Percentiles rank a stretch among this genome's conserved stretches.
phyloP scores from a whole-genome alignment of 2,329 filamentous ascomycete species.

The Metarhizium anisopliae region DNA sequence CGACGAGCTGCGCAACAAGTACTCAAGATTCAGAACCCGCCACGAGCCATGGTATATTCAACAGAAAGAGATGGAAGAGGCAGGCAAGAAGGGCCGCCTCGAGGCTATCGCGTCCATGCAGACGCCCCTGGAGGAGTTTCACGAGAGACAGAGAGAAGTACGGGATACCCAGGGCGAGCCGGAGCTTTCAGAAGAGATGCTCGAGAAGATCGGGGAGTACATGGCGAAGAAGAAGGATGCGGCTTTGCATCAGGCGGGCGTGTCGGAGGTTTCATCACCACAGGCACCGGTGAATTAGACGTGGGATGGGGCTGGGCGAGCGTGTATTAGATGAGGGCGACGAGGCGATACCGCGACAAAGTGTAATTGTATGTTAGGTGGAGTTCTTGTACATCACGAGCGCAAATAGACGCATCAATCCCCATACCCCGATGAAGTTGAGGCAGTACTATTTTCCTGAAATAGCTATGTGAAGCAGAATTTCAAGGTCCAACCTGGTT shows the following conservation, averaged over 20 bases:
- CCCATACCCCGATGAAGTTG: too few species aligned
- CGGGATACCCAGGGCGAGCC: conserved; percentile 46
- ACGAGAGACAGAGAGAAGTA: conserved; percentile 42
- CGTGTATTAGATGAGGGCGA: background rate
- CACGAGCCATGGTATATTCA: conserved; percentile 68
- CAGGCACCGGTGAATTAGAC: background rate
- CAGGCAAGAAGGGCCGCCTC: conserved; percentile 26
- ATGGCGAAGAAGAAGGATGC: conserved; percentile 46
- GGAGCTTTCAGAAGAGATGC: conserved; percentile 47
- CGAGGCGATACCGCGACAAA: background rate
- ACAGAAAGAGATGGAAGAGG: conserved; percentile 52
- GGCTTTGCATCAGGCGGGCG: conserved; percentile 28
- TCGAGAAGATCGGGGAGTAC: conserved; percentile 52
- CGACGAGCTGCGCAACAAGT: conserved; percentile 79
- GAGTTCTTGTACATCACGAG: conserved; percentile 20
- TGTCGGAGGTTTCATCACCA: conserved; percentile 20
- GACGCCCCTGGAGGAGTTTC: conserved; percentile 51
- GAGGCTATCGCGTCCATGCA: conserved; percentile 31
- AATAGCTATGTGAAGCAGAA: too few species aligned
- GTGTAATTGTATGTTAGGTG: conserved; percentile 25
- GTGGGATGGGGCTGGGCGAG: background rate
- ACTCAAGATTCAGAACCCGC: conserved; percentile 70
- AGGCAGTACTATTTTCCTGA: too few species aligned
- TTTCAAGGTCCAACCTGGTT: too few species aligned
- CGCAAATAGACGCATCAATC: background rate